Evolutionary conservation across 768 basidiomycete genomes (phyloP).

Genomic region (Tricholoma furcatifolium): DNA sequence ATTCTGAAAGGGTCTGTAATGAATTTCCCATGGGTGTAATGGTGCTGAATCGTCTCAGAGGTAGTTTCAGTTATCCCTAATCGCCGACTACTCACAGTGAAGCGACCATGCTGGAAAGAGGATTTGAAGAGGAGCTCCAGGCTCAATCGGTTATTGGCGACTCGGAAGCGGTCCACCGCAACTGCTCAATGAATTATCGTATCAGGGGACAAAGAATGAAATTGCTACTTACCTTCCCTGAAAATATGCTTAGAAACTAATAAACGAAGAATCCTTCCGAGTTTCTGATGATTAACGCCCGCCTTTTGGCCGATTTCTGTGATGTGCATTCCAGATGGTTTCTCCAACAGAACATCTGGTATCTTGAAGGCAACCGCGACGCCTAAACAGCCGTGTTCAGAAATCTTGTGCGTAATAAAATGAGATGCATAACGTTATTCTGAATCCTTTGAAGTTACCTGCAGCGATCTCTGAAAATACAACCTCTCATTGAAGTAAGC

Average conservation of each 20-base stretch:
- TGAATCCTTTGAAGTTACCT: neutral
- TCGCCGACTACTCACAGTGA: slow-evolving; percentile 21
- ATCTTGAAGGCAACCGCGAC: slow-evolving; percentile 34
- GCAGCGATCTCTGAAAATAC: slow-evolving; percentile 1
- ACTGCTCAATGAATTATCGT: slow-evolving; percentile 20
- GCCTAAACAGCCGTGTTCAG: slow-evolving; percentile 31
- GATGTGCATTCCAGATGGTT: slow-evolving; percentile 35
- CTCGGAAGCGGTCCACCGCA: slow-evolving; percentile 32
- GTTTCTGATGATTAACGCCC: slow-evolving; percentile 33
- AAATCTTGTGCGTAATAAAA: slow-evolving; percentile 15
- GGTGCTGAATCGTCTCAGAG: too few species aligned
- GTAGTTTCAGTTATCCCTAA: too few species aligned
- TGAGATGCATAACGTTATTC: neutral
- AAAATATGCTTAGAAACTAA: slow-evolving; percentile 41
- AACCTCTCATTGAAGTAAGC: too few species aligned
- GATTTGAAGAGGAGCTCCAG: slow-evolving; percentile 30
- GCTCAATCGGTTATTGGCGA: slow-evolving; percentile 41
- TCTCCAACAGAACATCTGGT: slow-evolving; percentile 34
- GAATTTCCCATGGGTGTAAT: too few species aligned
- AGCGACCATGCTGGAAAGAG: slow-evolving; percentile 23
- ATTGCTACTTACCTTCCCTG: slow-evolving; percentile 22
- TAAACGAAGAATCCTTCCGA: slow-evolving; percentile 36
- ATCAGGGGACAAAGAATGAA: neutral
- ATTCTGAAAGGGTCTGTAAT: too few species aligned
- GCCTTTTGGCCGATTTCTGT: slow-evolving; percentile 27